Evolutionary conservation across 192 early-diverging fungal genomes (phyloP), one percentile per base, ranked within the genome.

Genomic region (Backusella sp.): DNA sequence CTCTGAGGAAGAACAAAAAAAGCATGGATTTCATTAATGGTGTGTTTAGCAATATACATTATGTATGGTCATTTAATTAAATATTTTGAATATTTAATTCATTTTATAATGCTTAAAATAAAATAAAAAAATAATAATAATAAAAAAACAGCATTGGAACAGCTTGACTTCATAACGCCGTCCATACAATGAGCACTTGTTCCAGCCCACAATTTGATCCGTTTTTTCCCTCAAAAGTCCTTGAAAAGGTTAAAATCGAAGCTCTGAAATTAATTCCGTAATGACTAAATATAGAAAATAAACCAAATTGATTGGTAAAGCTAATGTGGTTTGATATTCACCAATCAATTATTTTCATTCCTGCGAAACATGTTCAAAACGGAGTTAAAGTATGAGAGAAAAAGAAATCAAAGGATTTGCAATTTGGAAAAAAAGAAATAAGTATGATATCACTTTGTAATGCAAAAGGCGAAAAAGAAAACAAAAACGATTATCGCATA

Each of bases 401-500:
- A 53, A 53, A 53, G 52, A 53, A 53, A 21, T 62, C 56, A 62
- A 28, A 26, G 21, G 56, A 62, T 28, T 62, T 62, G 23, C 56
- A 30, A 62, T 62, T 62, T 62, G 56, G 56, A 62, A 62, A 59
- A 59, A 59, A 23, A 23, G 23, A 62, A 62, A 4, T 26, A 23
- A 62, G 56, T 62, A 62, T 62, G 56, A 62, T 62, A 62, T 62
- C 56, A 62, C 26, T 62, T 28, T 62, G 56, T 28, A 26, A 62
- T 62, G 56, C 56, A 62, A 14, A 28, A 28, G 15, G 26, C 11
- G 26, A 62, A 28, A 39, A 59, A 59, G 53, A 62, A 62, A 62
- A 62, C 9, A 62, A 15, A 62, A 62, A 8, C 11, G n/a, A 26
- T 14, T 28, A 1, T 4, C 26, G 56, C 56, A 62, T 28, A 28